Conservation (phyloP, 768 basidiomycete species). For the Lactarius psammicola region DNA sequence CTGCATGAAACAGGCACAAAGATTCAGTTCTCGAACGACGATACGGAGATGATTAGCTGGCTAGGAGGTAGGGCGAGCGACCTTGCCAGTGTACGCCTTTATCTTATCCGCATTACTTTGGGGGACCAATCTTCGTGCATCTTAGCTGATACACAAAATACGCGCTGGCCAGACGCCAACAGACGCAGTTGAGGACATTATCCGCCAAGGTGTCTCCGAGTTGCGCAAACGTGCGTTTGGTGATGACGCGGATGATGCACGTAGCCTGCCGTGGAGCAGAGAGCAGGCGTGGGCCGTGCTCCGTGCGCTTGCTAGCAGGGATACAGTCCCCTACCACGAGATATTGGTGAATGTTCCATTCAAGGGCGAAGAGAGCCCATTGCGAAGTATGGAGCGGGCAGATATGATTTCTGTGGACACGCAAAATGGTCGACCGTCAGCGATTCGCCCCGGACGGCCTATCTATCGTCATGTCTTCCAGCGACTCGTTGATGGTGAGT, state of each 20-base stretch:
- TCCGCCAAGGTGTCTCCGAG: conserved; percentile 74
- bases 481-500: conserved; percentile 69
- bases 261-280: conserved; percentile 75
- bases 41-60: conserved; percentile 59
- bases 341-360: conserved; percentile 81
- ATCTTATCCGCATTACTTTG: neutral
- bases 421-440: conserved; percentile 75
- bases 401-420: conserved; percentile 84
- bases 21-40: conserved; percentile 52
- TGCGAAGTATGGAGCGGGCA: conserved; percentile 84
- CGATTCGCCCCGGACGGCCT: conserved; percentile 87
- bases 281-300: conserved; percentile 88
- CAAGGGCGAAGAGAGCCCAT: conserved; percentile 81
- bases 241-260: conserved; percentile 87
- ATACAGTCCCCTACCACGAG: conserved; percentile 81
- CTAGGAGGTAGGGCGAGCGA: conserved; percentile 92
- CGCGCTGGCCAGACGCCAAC: conserved; percentile 66
- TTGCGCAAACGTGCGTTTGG: conserved; percentile 91
- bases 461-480: conserved; percentile 85
- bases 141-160: conserved; percentile 82
- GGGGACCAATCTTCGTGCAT: neutral
- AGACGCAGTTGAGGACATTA: conserved; percentile 89
- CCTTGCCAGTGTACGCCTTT: conserved; percentile 66
- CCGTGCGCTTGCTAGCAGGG: conserved; percentile 62
- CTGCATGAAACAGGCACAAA: conserved; percentile 57